These are phyloP conservation scores for Claviceps maximensis DNA, from an alignment of 2,329 filamentous ascomycete genomes.

Conservation along the genomic window DNA sequence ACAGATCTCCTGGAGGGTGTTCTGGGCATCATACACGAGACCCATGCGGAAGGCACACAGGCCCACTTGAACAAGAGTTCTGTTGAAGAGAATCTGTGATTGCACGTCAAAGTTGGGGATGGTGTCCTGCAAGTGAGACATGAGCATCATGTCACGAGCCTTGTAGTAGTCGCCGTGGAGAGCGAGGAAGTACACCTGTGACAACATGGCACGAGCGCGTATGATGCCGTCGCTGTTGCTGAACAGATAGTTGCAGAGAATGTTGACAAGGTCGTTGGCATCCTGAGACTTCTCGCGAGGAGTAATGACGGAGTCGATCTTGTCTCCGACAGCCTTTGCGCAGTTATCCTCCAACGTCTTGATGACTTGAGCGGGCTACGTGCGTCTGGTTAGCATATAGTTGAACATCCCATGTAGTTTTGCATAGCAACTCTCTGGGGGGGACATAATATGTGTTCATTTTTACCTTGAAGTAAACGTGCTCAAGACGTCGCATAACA, in stretches of 20 bases:
- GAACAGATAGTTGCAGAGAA: conserved; percentile 92
- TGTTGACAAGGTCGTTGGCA: conserved; percentile 63
- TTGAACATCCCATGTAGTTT: background rate
- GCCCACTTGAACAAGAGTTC: conserved; percentile 92
- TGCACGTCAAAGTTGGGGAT: conserved; percentile 94
- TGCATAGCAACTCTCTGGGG: background rate
- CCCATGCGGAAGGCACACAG: conserved; percentile 97
- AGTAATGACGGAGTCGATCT: conserved; percentile 67
- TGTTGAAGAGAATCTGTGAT: conserved; percentile 97
- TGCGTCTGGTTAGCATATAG: conserved; percentile 5
- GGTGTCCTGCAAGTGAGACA: conserved; percentile 97
- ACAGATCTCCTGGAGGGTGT: conserved; percentile 94
- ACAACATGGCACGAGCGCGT: conserved; percentile 90
- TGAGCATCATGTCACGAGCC: conserved; percentile 97
- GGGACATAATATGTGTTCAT: background rate
- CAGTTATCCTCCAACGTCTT: conserved; percentile 88
- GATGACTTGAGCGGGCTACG: conserved; percentile 72
- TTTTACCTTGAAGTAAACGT: conserved; percentile 90
- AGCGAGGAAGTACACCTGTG: conserved; percentile 96
- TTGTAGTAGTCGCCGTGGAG: conserved; percentile 97
- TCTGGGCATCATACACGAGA: conserved; percentile 93
- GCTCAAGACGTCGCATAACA: conserved; percentile 86
- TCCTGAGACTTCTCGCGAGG: conserved; percentile 56
- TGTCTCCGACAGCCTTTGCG: conserved; percentile 65
- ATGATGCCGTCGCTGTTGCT: conserved; percentile 90